Percentiles rank a stretch among this genome's conserved stretches.
Evolutionary conservation across 805 yeast genomes (phyloP).

Genomic region (Nakazawaea wickerhamii): DNA sequence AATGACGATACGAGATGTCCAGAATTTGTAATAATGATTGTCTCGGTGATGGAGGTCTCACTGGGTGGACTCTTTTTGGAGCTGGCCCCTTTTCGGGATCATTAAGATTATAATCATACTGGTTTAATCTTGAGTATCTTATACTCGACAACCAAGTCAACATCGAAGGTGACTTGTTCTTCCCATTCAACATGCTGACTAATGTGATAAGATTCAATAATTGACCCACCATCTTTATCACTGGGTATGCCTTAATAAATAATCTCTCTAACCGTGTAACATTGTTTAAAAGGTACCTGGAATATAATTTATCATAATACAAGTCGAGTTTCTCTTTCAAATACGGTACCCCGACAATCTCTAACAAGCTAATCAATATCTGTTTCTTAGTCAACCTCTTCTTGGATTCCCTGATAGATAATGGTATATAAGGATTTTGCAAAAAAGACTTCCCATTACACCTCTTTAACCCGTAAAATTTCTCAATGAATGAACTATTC

Average conservation of each 20-base stretch:
- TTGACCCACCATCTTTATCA: conserved; percentile 39
- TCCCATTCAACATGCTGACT: conserved; percentile 62
- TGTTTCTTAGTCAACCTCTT: conserved; percentile 52
- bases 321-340: conserved; percentile 62
- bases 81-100: conserved; percentile 16
- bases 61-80: conserved; percentile 13
- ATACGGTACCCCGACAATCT: conserved; percentile 63
- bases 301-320: conserved; percentile 55
- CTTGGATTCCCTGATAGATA: conserved; percentile 19
- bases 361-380: conserved; percentile 46
- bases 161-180: conserved; percentile 55
- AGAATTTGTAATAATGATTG: conserved; percentile 27
- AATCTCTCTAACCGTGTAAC: conserved; percentile 26
- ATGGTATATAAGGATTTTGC: not conserved
- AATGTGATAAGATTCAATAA: conserved; percentile 51
- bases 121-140: conserved; percentile 58
- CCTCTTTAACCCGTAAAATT: conserved; percentile 84
- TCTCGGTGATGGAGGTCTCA: conserved; percentile 35
- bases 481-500: conserved; percentile 87
- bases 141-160: conserved; percentile 57
- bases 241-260: conserved; percentile 61
- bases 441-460: conserved; percentile 24
- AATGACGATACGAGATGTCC: conserved; percentile 14
- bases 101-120: conserved; percentile 40
- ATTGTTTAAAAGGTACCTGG: conserved; percentile 47